A percentile compares a stretch with the other conserved stretches of the same genome.
Evolutionary conservation across 2,329 filamentous ascomycete species (phyloP).

Genomic region (Pseudogymnoascus sp.): DNA sequence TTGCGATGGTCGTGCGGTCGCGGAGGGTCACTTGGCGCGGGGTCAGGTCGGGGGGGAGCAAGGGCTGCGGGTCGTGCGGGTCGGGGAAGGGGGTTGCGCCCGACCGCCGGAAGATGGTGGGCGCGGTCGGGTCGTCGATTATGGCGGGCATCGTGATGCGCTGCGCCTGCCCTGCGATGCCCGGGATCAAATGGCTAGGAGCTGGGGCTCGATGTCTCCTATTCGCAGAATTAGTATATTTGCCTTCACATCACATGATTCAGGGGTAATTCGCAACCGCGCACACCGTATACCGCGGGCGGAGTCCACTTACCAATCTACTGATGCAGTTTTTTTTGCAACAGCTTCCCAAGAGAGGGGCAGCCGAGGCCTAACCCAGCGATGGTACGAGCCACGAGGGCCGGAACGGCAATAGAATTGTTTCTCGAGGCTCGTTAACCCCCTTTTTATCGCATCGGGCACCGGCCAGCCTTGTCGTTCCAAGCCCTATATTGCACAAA

Average conservation of each 20-base stretch:
- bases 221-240: not conserved
- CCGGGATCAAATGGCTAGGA: not conserved
- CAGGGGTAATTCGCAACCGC: not conserved
- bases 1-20: conserved; percentile 59
- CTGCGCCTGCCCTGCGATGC: not conserved
- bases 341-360: not conserved
- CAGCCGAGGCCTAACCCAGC: not conserved
- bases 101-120: conserved; percentile 46
- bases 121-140: conserved; percentile 50
- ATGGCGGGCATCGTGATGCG: conserved; percentile 46
- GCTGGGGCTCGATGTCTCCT: not conserved
- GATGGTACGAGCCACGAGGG: not conserved
- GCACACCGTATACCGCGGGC: not conserved
- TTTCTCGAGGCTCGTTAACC: not conserved
- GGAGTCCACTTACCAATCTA: not conserved
- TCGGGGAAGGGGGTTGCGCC: conserved; percentile 44
- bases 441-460: not conserved
- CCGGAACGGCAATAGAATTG: not conserved
- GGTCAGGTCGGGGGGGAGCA: conserved; percentile 35
- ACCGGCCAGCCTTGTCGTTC: not conserved
- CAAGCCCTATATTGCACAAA: not conserved
- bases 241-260: not conserved
- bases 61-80: conserved; percentile 41
- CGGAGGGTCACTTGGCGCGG: conserved; percentile 57
- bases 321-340: not conserved